Conservation (phyloP, 768 basidiomycete species). For the Amanita jacksonii region DNA sequence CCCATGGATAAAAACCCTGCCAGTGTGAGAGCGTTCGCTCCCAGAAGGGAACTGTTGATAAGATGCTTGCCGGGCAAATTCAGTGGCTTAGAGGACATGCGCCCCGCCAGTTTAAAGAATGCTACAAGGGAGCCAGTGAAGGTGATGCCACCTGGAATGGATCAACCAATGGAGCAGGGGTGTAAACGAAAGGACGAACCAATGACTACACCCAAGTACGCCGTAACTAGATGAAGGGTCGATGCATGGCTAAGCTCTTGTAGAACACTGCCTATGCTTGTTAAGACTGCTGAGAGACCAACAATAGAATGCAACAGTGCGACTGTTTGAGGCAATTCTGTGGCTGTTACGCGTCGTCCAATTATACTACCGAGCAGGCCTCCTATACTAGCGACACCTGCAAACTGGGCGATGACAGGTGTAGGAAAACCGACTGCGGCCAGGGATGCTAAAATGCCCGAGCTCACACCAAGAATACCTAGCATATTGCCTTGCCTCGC, state of each 20-base stretch:
- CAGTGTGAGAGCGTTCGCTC: slow-evolving; percentile 64
- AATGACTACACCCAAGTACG: slow-evolving; percentile 80
- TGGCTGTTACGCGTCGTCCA: slow-evolving; percentile 77
- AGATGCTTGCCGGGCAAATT: slow-evolving; percentile 70
- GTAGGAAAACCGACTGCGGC: slow-evolving; percentile 77
- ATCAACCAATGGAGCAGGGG: slow-evolving; percentile 3
- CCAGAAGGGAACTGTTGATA: slow-evolving; percentile 63
- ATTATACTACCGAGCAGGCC: slow-evolving; percentile 61
- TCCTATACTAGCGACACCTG: slow-evolving; percentile 66
- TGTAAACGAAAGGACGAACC: slow-evolving; percentile 29
- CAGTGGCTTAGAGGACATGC: slow-evolving; percentile 68
- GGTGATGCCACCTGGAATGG: slow-evolving; percentile 57
- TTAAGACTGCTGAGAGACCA: slow-evolving; percentile 82
- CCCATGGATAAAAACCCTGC: slow-evolving; percentile 65
- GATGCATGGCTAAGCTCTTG: slow-evolving; percentile 60
- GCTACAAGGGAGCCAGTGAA: slow-evolving; percentile 89
- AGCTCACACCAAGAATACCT: slow-evolving; percentile 79
- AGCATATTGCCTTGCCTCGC: slow-evolving; percentile 83
- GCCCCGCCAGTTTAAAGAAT: slow-evolving; percentile 79
- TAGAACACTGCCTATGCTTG: slow-evolving; percentile 75
- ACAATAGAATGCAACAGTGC: slow-evolving; percentile 82
- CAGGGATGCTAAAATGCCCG: slow-evolving; percentile 73
- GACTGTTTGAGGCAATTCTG: slow-evolving; percentile 76
- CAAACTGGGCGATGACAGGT: slow-evolving; percentile 70
- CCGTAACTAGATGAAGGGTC: slow-evolving; percentile 70